Conservation (phyloP, 176 grass and related monocot species). For the Triticum monococcum region DNA sequence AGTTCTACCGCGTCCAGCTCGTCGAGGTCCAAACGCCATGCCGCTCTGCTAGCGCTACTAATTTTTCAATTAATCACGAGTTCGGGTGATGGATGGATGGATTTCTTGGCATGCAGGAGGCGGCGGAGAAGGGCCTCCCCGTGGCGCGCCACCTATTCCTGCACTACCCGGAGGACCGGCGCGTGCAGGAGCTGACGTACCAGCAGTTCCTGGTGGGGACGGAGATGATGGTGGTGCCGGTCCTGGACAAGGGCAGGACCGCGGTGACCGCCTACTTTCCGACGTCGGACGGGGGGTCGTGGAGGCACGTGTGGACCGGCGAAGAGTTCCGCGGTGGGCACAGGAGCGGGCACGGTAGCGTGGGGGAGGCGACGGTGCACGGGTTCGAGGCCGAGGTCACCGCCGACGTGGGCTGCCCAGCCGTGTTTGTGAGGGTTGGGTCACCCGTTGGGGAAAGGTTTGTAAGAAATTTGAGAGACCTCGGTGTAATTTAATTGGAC, state of each 20-base stretch:
- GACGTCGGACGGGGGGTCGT: conserved; percentile 30
- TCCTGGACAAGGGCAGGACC: conserved; percentile 70
- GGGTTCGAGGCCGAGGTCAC: conserved; percentile 58
- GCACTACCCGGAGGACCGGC: conserved; percentile 74
- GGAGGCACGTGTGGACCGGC: conserved; percentile 81
- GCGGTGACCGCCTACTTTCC: conserved; percentile 78
- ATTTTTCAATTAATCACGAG: not conserved
- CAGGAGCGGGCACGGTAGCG: not conserved
- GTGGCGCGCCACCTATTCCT: conserved; percentile 82
- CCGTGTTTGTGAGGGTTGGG: conserved; percentile 68
- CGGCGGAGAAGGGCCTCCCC: conserved; percentile 59
- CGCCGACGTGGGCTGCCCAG: conserved; percentile 61
- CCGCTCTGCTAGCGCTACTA: not conserved
- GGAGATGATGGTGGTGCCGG: conserved; percentile 81
- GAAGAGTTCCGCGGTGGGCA: conserved; percentile 25
- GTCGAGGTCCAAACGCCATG: conserved; percentile 35
- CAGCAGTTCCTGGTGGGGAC: conserved; percentile 79
- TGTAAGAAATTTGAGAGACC: conserved; percentile 64
- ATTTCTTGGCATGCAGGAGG: conserved; percentile 48
- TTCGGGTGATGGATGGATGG: not conserved
- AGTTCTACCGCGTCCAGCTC: conserved; percentile 73
- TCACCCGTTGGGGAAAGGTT: conserved; percentile 63
- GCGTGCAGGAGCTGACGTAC: conserved; percentile 62
- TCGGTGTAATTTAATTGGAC: conserved; percentile 9
- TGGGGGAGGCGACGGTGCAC: not conserved